Conservation (phyloP, 2,329 filamentous ascomycete genomes). For the Neopestalotiopsis sp. region DNA sequence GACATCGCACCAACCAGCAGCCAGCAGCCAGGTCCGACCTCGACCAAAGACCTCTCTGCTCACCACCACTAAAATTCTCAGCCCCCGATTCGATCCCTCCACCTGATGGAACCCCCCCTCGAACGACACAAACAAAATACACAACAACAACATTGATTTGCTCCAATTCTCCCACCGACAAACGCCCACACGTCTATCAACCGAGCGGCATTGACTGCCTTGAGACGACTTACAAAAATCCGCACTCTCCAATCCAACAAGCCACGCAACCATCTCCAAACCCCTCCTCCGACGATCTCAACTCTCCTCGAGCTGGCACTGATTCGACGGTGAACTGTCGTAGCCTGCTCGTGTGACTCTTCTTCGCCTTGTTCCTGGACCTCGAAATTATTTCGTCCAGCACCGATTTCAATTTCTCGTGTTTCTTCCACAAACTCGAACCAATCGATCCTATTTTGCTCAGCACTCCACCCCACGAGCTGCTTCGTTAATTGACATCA, state of each 20-base stretch:
- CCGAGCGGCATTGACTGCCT: background rate
- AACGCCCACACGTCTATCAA: background rate
- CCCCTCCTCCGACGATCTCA: background rate
- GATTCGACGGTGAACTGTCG: conserved; percentile 20
- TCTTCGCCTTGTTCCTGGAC: background rate
- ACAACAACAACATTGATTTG: background rate
- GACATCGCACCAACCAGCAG: conserved; percentile 10
- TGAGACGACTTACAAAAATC: background rate
- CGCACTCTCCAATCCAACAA: background rate
- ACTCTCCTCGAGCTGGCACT: conserved; percentile 5
- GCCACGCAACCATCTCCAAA: background rate
- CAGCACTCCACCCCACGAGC: background rate
- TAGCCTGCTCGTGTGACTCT: conserved; percentile 9
- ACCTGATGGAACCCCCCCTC: background rate
- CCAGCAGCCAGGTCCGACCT: background rate
- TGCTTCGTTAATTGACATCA: conserved; percentile 8
- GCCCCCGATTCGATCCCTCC: conserved; percentile 2
- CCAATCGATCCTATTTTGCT: background rate
- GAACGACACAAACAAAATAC: background rate
- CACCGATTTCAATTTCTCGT: background rate
- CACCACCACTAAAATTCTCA: conserved; percentile 16
- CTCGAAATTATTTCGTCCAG: background rate
- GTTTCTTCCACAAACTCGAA: background rate
- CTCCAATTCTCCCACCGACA: background rate
- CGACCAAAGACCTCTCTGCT: background rate